A percentile compares a stretch with the other conserved stretches of the same genome.
Conservation (phyloP, 495 filamentous ascomycete genomes). For the Neurospora sp. region DNA sequence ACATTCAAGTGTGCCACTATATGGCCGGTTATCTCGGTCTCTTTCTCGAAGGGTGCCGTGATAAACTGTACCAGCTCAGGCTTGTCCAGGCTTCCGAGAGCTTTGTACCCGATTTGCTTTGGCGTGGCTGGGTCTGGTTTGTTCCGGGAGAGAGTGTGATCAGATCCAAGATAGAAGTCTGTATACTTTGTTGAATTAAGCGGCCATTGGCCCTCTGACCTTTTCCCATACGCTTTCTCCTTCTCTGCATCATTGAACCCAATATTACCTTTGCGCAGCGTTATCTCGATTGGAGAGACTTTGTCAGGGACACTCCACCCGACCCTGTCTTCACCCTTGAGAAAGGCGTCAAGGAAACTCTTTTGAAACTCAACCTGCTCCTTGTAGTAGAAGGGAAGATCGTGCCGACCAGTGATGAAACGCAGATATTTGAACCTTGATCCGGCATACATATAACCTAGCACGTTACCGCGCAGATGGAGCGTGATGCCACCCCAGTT, state of each 20-base stretch:
- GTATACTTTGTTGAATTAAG: constrained; percentile 51
- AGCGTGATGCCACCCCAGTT: constrained; percentile 59
- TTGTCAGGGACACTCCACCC: constrained; percentile 49
- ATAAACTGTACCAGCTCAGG: constrained; percentile 42
- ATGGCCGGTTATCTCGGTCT: constrained; percentile 60
- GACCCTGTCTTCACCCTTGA: constrained; percentile 49
- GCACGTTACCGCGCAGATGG: constrained; percentile 55
- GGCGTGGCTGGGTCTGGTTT: constrained; percentile 7
- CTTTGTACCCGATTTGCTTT: constrained; percentile 41
- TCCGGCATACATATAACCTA: constrained; percentile 50
- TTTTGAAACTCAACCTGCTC: constrained; percentile 55
- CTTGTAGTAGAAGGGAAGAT: constrained; percentile 60
- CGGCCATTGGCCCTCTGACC: constrained; percentile 54
- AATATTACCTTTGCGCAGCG: constrained; percentile 51
- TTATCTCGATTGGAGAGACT: constrained; percentile 44
- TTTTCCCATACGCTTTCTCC: constrained; percentile 40
- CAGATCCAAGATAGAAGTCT: constrained; percentile 40
- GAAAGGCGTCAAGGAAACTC: constrained; percentile 57
- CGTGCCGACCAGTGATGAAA: constrained; percentile 59
- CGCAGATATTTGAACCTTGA: constrained; percentile 55
- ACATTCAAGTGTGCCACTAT: constrained; percentile 52
- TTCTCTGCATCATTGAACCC: constrained; percentile 51
- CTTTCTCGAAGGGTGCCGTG: constrained; percentile 41
- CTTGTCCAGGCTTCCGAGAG: constrained; percentile 41
- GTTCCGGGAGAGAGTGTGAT: constrained; percentile 23